Evolutionary conservation across 164 flowering plant genomes (phyloP).

Genomic region (Houttuynia cordata): DNA sequence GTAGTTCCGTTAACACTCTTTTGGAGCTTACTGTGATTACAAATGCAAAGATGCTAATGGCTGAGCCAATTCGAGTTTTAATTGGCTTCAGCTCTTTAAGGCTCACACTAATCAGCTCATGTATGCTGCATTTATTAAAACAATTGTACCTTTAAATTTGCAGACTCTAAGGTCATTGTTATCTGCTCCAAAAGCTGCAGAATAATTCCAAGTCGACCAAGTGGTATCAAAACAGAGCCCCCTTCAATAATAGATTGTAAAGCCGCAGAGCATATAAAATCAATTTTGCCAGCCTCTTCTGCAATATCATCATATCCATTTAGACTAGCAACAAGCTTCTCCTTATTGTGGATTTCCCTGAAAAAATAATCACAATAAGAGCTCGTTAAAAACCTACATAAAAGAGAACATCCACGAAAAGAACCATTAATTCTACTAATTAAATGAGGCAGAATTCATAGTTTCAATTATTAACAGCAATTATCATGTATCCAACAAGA

Average conservation of each 20-base stretch:
- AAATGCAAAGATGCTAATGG: background rate
- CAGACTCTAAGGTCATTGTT: constrained; percentile 31
- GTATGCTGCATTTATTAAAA: background rate
- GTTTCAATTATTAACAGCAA: too few species aligned
- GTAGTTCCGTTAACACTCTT: background rate
- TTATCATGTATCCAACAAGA: background rate
- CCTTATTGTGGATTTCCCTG: constrained; percentile 17
- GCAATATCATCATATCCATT: constrained; percentile 27
- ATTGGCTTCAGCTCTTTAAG: background rate
- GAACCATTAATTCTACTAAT: background rate
- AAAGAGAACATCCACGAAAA: background rate
- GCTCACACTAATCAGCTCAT: background rate
- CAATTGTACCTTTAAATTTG: constrained; percentile 36
- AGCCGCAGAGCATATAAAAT: constrained; percentile 53
- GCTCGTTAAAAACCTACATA: background rate
- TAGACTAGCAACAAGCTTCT: constrained; percentile 16
- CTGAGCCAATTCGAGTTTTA: background rate
- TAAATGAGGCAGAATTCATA: background rate
- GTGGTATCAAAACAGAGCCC: constrained; percentile 76
- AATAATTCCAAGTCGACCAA: constrained; percentile 47
- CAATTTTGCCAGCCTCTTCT: constrained; percentile 63
- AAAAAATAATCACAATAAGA: background rate
- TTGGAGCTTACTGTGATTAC: background rate
- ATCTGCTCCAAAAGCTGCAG: constrained; percentile 68
- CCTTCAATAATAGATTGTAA: constrained; percentile 54